Conservation (phyloP, 176 grass and related monocot genomes). For the Juncus inflexus region DNA sequence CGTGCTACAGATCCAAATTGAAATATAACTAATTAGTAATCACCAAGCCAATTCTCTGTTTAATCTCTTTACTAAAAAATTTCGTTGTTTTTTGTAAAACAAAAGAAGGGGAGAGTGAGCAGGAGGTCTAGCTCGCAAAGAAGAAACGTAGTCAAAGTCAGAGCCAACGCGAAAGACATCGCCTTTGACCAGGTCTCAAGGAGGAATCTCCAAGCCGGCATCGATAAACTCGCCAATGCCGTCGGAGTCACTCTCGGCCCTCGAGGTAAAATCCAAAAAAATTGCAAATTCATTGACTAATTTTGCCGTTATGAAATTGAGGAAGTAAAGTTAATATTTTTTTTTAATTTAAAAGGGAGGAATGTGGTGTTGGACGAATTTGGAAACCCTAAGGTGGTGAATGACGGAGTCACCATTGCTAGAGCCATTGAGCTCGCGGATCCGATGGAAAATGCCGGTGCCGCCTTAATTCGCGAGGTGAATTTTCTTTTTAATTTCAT, state of each 20-base stretch:
- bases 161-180: slow-evolving; percentile 69
- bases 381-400: slow-evolving; percentile 86
- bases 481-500: background rate
- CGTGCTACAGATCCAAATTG: too few species aligned
- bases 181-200: slow-evolving; percentile 78
- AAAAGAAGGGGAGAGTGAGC: slow-evolving; percentile 7
- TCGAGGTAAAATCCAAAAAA: slow-evolving; percentile 41
- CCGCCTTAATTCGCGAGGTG: slow-evolving; percentile 84
- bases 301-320: background rate
- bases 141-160: slow-evolving; percentile 29
- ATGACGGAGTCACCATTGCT: slow-evolving; percentile 85
- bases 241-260: slow-evolving; percentile 84
- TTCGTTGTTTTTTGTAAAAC: background rate
- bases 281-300: too few species aligned
- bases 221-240: slow-evolving; percentile 81
- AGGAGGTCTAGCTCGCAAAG: slow-evolving; percentile 16
- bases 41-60: background rate
- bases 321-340: background rate
- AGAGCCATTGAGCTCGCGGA: slow-evolving; percentile 85
- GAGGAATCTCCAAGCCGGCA: slow-evolving; percentile 73
- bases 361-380: slow-evolving; percentile 94
- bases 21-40: too few species aligned
- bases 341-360: slow-evolving; percentile 37
- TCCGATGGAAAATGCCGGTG: slow-evolving; percentile 90
- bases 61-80: background rate